Evolutionary conservation across 1,284 basidiomycete species (phyloP).

Genomic region (Phellinidium pouzarii): DNA sequence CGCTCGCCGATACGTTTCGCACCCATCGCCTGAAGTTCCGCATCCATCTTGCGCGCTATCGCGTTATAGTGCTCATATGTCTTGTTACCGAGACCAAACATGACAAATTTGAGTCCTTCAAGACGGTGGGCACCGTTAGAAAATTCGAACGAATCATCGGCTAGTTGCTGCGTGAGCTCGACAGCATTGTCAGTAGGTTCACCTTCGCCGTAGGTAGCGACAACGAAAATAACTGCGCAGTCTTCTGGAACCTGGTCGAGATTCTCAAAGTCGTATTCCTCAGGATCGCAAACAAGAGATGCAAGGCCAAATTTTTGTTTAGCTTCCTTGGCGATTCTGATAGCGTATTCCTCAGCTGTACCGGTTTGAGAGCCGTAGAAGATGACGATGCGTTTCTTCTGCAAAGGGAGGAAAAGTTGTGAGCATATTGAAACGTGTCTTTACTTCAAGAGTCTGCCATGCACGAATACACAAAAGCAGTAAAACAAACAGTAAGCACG

Average conservation of each 20-base stretch:
- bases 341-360: conserved; percentile 93
- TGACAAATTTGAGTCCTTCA: conserved; percentile 87
- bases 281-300: conserved; percentile 91
- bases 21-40: conserved; percentile 71
- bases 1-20: conserved; percentile 83
- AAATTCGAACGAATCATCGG: conserved; percentile 84
- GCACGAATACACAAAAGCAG: conserved; percentile 4
- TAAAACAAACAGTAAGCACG: conserved; percentile 30
- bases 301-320: conserved; percentile 91
- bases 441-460: too few relatives aligned
- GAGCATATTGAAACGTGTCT: background rate
- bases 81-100: conserved; percentile 92
- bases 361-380: conserved; percentile 97
- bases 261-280: conserved; percentile 97
- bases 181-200: conserved; percentile 99
- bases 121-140: conserved; percentile 73
- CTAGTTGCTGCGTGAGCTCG: conserved; percentile 86
- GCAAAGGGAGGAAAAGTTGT: conserved; percentile 14
- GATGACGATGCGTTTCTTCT: conserved; percentile 94
- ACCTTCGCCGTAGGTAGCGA: conserved; percentile 98
- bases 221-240: conserved; percentile 85
- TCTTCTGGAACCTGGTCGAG: conserved; percentile 87
- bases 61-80: conserved; percentile 96
- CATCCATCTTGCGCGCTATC: conserved; percentile 79
- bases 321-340: conserved; percentile 89